phyloP scores from a whole-genome alignment of 371 early-diverging fungal species.

The Mucor lusitanicus region DNA sequence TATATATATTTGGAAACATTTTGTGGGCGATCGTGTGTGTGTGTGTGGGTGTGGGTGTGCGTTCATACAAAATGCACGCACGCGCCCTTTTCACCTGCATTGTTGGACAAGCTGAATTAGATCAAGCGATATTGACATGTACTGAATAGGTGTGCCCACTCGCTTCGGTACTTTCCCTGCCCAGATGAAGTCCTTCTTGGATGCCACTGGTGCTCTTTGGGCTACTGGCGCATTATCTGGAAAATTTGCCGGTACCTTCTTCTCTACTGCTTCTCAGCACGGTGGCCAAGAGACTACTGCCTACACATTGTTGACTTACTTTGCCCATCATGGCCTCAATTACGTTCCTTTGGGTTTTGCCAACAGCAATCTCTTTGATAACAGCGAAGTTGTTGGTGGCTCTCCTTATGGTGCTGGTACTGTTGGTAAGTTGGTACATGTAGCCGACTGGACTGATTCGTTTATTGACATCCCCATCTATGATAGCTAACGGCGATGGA shows the following conservation, averaged over 20 bases:
- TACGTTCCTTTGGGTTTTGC: constrained; percentile 77
- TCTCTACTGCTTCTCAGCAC: constrained; percentile 71
- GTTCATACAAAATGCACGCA: not conserved
- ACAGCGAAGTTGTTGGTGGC: constrained; percentile 62
- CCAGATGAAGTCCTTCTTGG: constrained; percentile 73
- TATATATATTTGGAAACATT: not conserved
- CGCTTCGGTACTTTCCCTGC: constrained; percentile 75
- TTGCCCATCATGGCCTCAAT: constrained; percentile 82
- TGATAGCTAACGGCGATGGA: constrained; percentile 58
- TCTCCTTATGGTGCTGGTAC: constrained; percentile 67
- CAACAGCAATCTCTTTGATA: constrained; percentile 51
- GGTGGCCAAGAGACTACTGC: constrained; percentile 85
- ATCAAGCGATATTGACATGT: not conserved
- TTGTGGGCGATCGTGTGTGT: not conserved
- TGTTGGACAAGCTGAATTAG: not conserved
- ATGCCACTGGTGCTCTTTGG: constrained; percentile 79
- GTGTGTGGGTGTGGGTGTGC: not conserved
- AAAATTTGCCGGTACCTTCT: constrained; percentile 80
- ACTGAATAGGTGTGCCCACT: constrained; percentile 54
- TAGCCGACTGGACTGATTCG: not conserved
- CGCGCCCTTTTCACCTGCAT: not conserved
- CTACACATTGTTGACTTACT: constrained; percentile 63
- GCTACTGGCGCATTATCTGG: constrained; percentile 62
- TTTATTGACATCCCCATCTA: not conserved
- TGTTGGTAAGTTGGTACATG: constrained; percentile 10